These are phyloP conservation scores for Apiotrichum veenhuisii DNA, from an alignment of 1,284 basidiomycete species.

Conservation along the genomic window DNA sequence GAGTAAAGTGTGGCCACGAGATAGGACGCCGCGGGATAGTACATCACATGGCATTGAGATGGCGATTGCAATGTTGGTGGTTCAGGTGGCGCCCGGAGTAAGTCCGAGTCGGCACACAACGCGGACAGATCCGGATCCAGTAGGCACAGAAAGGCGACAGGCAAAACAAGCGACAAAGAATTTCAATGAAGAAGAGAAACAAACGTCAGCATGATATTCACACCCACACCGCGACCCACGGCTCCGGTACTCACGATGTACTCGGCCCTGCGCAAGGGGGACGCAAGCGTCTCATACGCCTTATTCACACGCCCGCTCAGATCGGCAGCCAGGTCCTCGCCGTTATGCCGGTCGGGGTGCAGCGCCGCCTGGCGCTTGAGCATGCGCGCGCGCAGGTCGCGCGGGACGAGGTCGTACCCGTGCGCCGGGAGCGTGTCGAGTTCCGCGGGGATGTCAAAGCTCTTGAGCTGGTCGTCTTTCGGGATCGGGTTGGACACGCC, in stretches of 20 bases:
- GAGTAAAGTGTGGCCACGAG: not conserved
- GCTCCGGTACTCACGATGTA: conserved; percentile 42
- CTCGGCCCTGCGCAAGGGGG: conserved; percentile 45
- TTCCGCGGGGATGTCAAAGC: conserved; percentile 30
- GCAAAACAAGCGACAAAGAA: not conserved
- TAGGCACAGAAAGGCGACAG: not conserved
- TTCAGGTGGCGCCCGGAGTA: no score
- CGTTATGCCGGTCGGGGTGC: conserved; percentile 44
- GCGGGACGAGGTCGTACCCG: conserved; percentile 38
- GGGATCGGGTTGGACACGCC: conserved; percentile 28
- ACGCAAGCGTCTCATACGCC: conserved; percentile 44
- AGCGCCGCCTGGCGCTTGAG: conserved; percentile 39
- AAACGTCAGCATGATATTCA: not conserved
- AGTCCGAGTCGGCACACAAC: no score
- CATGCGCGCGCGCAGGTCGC: conserved; percentile 37
- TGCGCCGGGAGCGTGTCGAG: conserved; percentile 30
- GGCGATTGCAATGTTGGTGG: no score
- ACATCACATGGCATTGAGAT: not conserved
- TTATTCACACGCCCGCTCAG: conserved; percentile 44
- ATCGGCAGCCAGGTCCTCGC: conserved; percentile 34
- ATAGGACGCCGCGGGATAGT: not conserved
- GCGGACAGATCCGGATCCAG: no score
- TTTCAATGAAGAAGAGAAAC: no score
- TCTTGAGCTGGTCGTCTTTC: not conserved
- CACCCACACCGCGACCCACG: not conserved